These are phyloP conservation scores for Neoboletus magnificus DNA, from an alignment of 768 basidiomycete genomes.

Conservation along the genomic window DNA sequence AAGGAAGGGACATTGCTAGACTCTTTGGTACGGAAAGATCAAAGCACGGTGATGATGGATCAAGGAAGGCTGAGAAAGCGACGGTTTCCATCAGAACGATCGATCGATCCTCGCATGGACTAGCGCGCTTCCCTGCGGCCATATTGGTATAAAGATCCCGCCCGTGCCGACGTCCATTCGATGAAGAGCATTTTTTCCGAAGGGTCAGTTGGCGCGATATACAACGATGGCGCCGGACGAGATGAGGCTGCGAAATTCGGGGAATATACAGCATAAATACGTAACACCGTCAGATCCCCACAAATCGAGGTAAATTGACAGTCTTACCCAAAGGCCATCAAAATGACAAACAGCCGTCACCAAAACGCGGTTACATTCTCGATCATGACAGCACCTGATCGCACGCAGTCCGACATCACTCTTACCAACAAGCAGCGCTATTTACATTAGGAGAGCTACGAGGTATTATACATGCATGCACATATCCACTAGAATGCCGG, in stretches of 20 bases:
- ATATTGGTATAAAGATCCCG: constrained; percentile 4
- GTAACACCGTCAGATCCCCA: constrained; percentile 30
- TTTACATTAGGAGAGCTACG: constrained; percentile 31
- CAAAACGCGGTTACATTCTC: constrained; percentile 11
- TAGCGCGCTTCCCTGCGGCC: constrained; percentile 7
- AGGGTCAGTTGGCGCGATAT: constrained; percentile 1
- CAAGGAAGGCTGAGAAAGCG: constrained; percentile 1
- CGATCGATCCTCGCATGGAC: constrained; percentile 20
- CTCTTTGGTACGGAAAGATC: constrained; percentile 5
- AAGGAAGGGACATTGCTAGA: constrained; percentile 1
- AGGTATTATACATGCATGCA: constrained; percentile 38
- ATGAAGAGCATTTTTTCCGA: constrained; percentile 4
- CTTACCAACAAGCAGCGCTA: constrained; percentile 18
- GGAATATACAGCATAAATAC: constrained; percentile 16
- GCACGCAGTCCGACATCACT: neutral
- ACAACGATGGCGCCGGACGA: constrained; percentile 11
- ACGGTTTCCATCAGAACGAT: constrained; percentile 33
- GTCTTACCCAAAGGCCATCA: constrained; percentile 32
- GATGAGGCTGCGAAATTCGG: constrained; percentile 12
- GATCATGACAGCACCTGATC: neutral
- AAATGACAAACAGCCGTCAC: constrained; percentile 23
- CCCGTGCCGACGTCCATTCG: neutral
- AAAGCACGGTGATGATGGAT: constrained; percentile 8
- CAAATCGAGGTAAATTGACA: constrained; percentile 27
- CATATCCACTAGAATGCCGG: constrained; percentile 36